A percentile compares a stretch with the other conserved stretches of the same genome.
Conservation (phyloP, 192 early-diverging fungal species). For the Helicostylum pulchrum region DNA sequence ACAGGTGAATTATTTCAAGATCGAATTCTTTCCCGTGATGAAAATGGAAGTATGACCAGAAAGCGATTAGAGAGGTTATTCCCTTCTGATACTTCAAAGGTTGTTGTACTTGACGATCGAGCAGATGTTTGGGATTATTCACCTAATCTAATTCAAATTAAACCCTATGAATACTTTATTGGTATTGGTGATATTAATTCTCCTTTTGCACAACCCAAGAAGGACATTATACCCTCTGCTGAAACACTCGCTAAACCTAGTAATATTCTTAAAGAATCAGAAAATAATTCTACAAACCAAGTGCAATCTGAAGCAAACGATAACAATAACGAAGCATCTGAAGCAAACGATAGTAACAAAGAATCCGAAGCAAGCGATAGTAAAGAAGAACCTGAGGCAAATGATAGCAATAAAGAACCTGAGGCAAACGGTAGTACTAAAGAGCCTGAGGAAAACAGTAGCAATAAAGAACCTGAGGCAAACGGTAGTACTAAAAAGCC, state of each 20-base stretch:
- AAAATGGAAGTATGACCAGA: conserved; percentile 76
- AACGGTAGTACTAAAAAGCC: conserved; percentile 1
- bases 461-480: background rate
- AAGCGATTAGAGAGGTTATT: conserved; percentile 88
- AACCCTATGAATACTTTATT: conserved; percentile 91
- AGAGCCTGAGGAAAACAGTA: background rate
- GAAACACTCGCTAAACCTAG: no score
- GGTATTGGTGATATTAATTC: conserved; percentile 97
- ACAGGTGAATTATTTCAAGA: conserved; percentile 73
- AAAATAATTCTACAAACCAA: no score
- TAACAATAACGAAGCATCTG: background rate
- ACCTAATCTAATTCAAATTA: conserved; percentile 84
- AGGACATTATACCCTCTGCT: background rate
- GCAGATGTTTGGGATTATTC: conserved; percentile 93
- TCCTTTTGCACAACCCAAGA: conserved; percentile 42
- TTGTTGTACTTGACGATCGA: conserved; percentile 92
- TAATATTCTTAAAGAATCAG: no score
- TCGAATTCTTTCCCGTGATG: conserved; percentile 90
- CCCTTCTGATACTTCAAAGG: conserved; percentile 93
- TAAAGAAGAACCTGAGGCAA: background rate
- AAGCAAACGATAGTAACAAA: background rate
- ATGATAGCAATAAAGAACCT: conserved; percentile 8
- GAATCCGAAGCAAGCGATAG: background rate
- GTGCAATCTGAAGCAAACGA: no score
- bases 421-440: background rate